These are phyloP conservation scores for Colletotrichum liriopes DNA, from an alignment of 2,329 filamentous ascomycete species.

Conservation along the genomic window DNA sequence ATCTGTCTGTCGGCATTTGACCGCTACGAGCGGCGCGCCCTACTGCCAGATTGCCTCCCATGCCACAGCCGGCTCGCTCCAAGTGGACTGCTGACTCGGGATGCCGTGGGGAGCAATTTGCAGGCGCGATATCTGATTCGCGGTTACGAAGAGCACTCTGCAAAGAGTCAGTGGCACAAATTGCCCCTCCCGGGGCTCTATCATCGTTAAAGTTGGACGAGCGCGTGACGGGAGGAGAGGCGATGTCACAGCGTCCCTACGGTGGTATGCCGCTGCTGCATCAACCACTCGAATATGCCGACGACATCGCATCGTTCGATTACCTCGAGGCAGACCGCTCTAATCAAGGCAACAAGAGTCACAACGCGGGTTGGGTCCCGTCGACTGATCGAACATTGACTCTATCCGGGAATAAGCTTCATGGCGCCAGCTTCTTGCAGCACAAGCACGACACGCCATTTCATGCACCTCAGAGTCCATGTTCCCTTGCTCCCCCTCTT, in stretches of 20 bases:
- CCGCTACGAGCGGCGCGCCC: conserved; percentile 31
- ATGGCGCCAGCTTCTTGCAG: conserved; percentile 34
- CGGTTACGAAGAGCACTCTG: neutral
- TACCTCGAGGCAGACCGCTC: neutral
- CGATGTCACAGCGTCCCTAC: conserved; percentile 9
- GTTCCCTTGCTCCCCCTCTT: neutral
- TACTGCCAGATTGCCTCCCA: conserved; percentile 42
- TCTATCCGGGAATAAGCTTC: conserved; percentile 36
- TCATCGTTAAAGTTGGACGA: conserved; percentile 11
- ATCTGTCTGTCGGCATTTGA: conserved; percentile 46
- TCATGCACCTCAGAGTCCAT: conserved; percentile 25
- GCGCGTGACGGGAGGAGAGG: neutral
- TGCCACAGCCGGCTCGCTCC: conserved; percentile 31
- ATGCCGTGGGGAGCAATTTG: conserved; percentile 38
- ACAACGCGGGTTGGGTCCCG: neutral
- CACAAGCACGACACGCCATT: conserved; percentile 24
- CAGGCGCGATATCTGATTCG: conserved; percentile 31
- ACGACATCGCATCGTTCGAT: neutral
- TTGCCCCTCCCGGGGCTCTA: neutral
- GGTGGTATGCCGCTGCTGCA: neutral
- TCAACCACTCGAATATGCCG: neutral
- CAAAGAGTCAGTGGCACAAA: conserved; percentile 28
- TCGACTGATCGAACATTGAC: conserved; percentile 18
- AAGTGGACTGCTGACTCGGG: conserved; percentile 39
- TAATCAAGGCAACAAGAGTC: conserved; percentile 6